Base-by-base conservation (phyloP, 1,139 yeast genomes). In the Yamadazyma atmosphaerica region DNA sequence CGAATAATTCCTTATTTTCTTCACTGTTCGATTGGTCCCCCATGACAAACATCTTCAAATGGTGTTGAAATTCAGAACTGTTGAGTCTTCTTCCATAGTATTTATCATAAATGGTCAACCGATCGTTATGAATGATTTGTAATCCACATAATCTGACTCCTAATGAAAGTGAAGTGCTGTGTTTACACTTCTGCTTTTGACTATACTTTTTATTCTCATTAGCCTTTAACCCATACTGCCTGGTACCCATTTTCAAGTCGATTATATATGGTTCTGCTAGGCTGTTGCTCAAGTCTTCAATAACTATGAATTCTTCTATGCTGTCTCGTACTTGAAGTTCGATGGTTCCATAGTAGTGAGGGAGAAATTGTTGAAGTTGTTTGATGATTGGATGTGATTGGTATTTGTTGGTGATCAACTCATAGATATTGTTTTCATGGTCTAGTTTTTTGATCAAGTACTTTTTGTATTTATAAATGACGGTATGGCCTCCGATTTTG, bases 171-270 rank as follows among this genome's bases (percentile, higher is more conserved):
- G 95, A 83, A 0, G 98, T 90, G 0, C 98, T 92, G 39, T 71
- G 64, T 5, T 74, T 65, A 61, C 98, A 94, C 60, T 94, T 94
- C 42, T 73, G 73, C 29, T 89, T 67, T 61, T 94, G 98, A 0
- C 96, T 86, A 39, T 65, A 60, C 56, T 83, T 87, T 61, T 94
- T 94, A 39, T 79, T 68, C 11, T 65, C 61, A 8, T 74, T 72
- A 0, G 98, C 98, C 50, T 88, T 96, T 12, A 90, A 84, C n/a
- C 99, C 98, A 53, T 92, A 92, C 61, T 94, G 99, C 39, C 99
- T 74, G 0, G 99, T 90, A 1, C 99, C 99, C 98, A 94, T 92
- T 58, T 94, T 94, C 49, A 94, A 72, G 61, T 94, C 99, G 42
- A 94, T 68, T 1, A 92, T 98, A 58, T 97, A 89, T 0, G 98